Evolutionary conservation across 805 yeast genomes (phyloP).

Genomic region (Phaffomyces thermotolerans): DNA sequence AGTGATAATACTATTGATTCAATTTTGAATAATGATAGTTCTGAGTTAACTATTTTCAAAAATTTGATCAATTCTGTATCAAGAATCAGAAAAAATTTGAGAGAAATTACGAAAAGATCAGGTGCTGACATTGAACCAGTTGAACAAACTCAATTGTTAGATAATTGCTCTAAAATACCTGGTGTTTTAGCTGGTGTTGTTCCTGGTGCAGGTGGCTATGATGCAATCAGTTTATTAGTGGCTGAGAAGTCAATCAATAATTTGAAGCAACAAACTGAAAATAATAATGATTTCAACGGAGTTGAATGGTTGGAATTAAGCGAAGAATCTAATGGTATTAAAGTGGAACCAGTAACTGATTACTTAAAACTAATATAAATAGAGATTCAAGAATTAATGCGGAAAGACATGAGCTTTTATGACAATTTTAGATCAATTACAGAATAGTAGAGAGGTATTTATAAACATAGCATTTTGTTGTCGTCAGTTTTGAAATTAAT

Average conservation of each 20-base stretch:
- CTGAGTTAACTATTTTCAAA: constrained; percentile 22
- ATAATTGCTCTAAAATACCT: constrained; percentile 43
- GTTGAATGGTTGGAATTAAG: constrained; percentile 65
- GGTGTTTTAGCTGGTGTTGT: constrained; percentile 96
- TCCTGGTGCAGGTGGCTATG: constrained; percentile 98
- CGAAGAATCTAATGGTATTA: constrained; percentile 55
- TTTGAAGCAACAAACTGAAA: constrained; percentile 25
- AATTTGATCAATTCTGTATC: constrained; percentile 34
- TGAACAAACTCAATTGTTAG: constrained; percentile 62
- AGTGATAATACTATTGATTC: constrained; percentile 8
- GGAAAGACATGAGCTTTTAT: neutral
- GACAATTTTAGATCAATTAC: neutral
- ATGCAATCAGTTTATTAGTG: constrained; percentile 76
- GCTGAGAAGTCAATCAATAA: constrained; percentile 35
- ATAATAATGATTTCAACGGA: constrained; percentile 28
- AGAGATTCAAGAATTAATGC: neutral
- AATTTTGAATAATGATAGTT: constrained; percentile 1
- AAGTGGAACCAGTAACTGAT: constrained; percentile 35
- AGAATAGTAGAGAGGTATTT: no score
- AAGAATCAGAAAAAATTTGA: constrained; percentile 50
- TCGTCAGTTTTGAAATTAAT: no score
- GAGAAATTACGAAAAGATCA: constrained; percentile 51
- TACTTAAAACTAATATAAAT: constrained; percentile 13
- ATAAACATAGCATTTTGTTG: no score
- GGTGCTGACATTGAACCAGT: constrained; percentile 88